Evolutionary conservation across 2,329 filamentous ascomycete species (phyloP).

Genomic region (Monilinia fructigena): DNA sequence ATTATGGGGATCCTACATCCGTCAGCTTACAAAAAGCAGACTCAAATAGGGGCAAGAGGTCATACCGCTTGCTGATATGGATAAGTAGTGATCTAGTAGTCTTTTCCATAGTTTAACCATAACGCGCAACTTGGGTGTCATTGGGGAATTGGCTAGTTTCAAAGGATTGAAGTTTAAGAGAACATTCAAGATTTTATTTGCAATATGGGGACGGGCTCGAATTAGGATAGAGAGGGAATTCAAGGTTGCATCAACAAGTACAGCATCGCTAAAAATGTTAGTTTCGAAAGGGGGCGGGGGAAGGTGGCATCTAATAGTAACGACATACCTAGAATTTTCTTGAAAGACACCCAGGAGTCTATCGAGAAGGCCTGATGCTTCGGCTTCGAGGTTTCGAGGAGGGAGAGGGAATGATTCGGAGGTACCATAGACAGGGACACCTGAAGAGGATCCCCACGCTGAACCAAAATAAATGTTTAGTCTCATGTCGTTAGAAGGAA

Average conservation of each 20-base stretch:
- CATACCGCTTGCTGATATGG: slow-evolving; percentile 76
- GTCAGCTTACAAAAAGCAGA: slow-evolving; percentile 33
- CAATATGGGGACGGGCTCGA: slow-evolving; percentile 74
- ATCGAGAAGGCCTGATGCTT: slow-evolving; percentile 87
- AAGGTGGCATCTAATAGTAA: slow-evolving; percentile 3
- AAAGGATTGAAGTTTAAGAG: slow-evolving; percentile 91
- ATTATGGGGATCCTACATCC: slow-evolving; percentile 71
- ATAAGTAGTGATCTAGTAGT: slow-evolving; percentile 81
- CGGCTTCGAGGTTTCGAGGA: slow-evolving; percentile 80
- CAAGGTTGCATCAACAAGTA: slow-evolving; percentile 86
- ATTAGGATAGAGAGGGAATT: slow-evolving; percentile 84
- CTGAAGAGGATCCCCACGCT: slow-evolving; percentile 74
- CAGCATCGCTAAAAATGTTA: slow-evolving; percentile 67
- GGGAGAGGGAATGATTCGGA: slow-evolving; percentile 74
- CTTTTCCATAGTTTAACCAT: slow-evolving; percentile 88
- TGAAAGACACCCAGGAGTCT: slow-evolving; percentile 82
- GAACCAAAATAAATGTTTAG: slow-evolving; percentile 29
- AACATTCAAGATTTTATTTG: slow-evolving; percentile 80
- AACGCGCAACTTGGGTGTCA: slow-evolving; percentile 77
- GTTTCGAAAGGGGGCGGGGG: slow-evolving; percentile 26
- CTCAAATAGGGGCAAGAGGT: slow-evolving; percentile 14
- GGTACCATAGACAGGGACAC: slow-evolving; percentile 85
- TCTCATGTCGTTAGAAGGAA: slow-evolving; percentile 3
- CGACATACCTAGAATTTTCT: slow-evolving; percentile 74
- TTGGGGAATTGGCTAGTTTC: slow-evolving; percentile 70